These are phyloP conservation scores for Wickerhamomyces pijperi DNA, from an alignment of 805 yeast genomes.

Conservation along the genomic window DNA sequence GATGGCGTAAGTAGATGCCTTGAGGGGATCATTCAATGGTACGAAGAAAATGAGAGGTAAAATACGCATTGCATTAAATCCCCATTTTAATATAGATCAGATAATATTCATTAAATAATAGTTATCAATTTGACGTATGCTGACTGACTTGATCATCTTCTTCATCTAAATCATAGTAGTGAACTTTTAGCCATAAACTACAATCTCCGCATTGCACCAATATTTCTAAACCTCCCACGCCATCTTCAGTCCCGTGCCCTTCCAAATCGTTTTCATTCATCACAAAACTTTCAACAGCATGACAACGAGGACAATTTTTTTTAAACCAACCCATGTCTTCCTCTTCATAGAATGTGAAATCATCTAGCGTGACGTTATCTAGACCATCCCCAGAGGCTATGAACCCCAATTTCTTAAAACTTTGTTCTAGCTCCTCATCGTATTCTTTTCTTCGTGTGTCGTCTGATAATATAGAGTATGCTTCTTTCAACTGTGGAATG, in stretches of 20 bases:
- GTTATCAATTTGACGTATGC: too few species aligned
- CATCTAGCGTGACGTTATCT: constrained; percentile 56
- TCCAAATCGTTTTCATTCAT: constrained; percentile 54
- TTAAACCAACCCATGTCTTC: constrained; percentile 28
- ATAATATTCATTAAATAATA: not conserved
- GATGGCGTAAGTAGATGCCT: constrained; percentile 65
- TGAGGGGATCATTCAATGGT: constrained; percentile 44
- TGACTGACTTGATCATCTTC: constrained; percentile 2
- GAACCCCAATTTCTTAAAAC: constrained; percentile 22
- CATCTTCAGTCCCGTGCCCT: constrained; percentile 33
- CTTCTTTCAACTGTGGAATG: constrained; percentile 43
- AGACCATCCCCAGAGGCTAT: constrained; percentile 50
- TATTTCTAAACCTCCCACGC: constrained; percentile 49
- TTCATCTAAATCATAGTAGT: constrained; percentile 40
- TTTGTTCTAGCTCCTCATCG: constrained; percentile 32
- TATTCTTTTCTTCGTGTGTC: constrained; percentile 32
- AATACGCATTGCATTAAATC: too few species aligned
- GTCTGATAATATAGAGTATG: constrained; percentile 48
- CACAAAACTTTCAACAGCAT: constrained; percentile 36
- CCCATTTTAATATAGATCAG: too few species aligned
- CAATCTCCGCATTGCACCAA: constrained; percentile 76
- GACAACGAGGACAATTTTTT: constrained; percentile 61
- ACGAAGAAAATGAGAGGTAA: not conserved
- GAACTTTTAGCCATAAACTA: constrained; percentile 76
- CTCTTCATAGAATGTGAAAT: constrained; percentile 32